These are phyloP conservation scores for Avena sativa DNA, from an alignment of 176 grass and related monocot genomes.

Conservation along the genomic window DNA sequence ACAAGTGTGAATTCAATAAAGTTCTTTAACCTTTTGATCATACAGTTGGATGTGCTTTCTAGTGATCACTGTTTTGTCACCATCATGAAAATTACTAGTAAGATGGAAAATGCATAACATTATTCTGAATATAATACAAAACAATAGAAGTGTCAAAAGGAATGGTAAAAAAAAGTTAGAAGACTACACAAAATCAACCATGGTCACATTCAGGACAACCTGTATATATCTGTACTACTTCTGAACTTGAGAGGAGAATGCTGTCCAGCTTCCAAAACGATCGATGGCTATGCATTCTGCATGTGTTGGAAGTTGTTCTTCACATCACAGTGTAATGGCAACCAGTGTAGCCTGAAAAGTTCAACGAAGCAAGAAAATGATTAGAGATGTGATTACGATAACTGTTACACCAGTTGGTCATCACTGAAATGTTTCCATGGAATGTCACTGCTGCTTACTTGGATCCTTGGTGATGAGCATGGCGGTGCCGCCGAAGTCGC, in stretches of 20 bases:
- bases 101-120: neutral
- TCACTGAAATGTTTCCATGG: neutral
- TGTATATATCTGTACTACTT: constrained; percentile 18
- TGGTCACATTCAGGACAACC: constrained; percentile 2
- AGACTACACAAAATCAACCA: constrained; percentile 47
- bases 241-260: constrained; percentile 32
- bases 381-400: neutral
- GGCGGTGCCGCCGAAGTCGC: constrained; percentile 86
- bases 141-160: constrained; percentile 39
- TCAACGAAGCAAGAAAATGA: neutral
- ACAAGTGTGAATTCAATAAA: neutral
- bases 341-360: constrained; percentile 56
- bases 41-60: neutral
- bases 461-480: constrained; percentile 93
- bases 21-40: neutral
- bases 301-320: neutral
- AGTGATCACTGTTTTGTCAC: neutral
- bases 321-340: constrained; percentile 80
- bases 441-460: constrained; percentile 47
- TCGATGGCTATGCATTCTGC: too few species aligned
- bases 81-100: too few species aligned
- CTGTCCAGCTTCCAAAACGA: constrained; percentile 6
- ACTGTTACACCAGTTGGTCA: neutral
- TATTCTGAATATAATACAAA: constrained; percentile 52
- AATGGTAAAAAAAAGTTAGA: constrained; percentile 25